Evolutionary conservation across 2,329 filamentous ascomycete species (phyloP).

Genomic region (Cryphonectria japonica): DNA sequence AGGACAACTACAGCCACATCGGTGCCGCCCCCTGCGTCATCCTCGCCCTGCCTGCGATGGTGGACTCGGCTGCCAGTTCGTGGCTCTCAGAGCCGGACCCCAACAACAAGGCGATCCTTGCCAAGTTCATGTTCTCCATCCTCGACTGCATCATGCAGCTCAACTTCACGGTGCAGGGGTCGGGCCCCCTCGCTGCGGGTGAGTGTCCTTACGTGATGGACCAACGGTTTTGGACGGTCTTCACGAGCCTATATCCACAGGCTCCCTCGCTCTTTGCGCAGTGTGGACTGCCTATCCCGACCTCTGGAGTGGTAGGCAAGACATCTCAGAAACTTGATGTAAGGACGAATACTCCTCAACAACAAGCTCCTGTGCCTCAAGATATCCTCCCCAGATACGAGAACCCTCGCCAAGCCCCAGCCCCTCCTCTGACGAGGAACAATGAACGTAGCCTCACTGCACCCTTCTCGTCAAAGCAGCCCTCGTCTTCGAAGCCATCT

Average conservation of each 20-base stretch:
- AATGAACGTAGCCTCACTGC: slow-evolving; percentile 11
- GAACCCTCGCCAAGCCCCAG: background rate
- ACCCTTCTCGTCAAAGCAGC: background rate
- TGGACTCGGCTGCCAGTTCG: slow-evolving; percentile 40
- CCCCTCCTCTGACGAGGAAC: background rate
- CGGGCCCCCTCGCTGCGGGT: slow-evolving; percentile 27
- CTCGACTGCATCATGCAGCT: slow-evolving; percentile 38
- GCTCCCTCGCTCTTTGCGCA: slow-evolving; percentile 36
- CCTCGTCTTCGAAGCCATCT: background rate
- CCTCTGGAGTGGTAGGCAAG: background rate
- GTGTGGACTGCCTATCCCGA: slow-evolving; percentile 36
- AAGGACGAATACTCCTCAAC: background rate
- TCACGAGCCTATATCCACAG: slow-evolving; percentile 33
- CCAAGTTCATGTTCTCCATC: slow-evolving; percentile 42
- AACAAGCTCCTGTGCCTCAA: background rate
- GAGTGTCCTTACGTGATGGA: slow-evolving; percentile 28
- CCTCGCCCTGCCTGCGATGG: slow-evolving; percentile 41
- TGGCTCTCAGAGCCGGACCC: slow-evolving; percentile 35
- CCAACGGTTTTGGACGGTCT: slow-evolving; percentile 33
- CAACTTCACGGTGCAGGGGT: slow-evolving; percentile 25
- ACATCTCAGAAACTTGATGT: background rate
- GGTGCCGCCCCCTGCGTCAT: slow-evolving; percentile 29
- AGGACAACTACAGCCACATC: background rate
- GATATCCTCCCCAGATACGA: background rate
- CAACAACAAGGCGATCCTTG: slow-evolving; percentile 32